Conservation (phyloP, 1,284 basidiomycete genomes). For the Ustilago hordei region DNA sequence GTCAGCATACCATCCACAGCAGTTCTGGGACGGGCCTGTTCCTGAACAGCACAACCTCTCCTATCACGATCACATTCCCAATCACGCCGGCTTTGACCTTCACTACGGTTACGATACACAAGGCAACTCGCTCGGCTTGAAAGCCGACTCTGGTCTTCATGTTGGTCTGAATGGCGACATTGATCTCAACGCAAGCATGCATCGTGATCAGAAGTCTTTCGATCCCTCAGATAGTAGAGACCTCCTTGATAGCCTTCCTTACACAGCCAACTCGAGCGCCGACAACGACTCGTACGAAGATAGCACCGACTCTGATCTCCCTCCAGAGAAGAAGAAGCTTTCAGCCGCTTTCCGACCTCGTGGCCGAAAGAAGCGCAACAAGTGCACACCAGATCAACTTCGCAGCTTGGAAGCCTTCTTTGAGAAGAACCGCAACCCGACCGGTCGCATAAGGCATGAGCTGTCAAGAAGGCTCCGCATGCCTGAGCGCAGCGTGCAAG, state of each 20-base stretch:
- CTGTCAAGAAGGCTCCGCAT: constrained; percentile 50
- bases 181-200: constrained; percentile 17
- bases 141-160: constrained; percentile 25
- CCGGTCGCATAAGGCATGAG: constrained; percentile 51
- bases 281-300: constrained; percentile 51
- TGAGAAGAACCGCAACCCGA: constrained; percentile 59
- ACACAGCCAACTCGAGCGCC: constrained; percentile 20
- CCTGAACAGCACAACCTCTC: constrained; percentile 12
- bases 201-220: constrained; percentile 15
- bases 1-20: constrained; percentile 13
- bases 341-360: constrained; percentile 46
- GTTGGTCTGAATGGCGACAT: constrained; percentile 29
- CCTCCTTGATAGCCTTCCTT: constrained; percentile 36
- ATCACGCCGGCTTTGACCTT: constrained; percentile 26
- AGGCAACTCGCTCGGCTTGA: constrained; percentile 31
- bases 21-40: constrained; percentile 21
- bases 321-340: constrained; percentile 45
- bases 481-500: constrained; percentile 61
- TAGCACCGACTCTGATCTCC: constrained; percentile 47
- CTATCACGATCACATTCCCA: constrained; percentile 19
- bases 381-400: constrained; percentile 57
- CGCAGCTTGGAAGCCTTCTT: constrained; percentile 58
- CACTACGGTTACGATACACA: constrained; percentile 25
- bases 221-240: constrained; percentile 27
- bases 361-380: constrained; percentile 60